These are phyloP conservation scores for Arbutus unedo DNA, from an alignment of 148 eudicot genomes.

Conservation along the genomic window DNA sequence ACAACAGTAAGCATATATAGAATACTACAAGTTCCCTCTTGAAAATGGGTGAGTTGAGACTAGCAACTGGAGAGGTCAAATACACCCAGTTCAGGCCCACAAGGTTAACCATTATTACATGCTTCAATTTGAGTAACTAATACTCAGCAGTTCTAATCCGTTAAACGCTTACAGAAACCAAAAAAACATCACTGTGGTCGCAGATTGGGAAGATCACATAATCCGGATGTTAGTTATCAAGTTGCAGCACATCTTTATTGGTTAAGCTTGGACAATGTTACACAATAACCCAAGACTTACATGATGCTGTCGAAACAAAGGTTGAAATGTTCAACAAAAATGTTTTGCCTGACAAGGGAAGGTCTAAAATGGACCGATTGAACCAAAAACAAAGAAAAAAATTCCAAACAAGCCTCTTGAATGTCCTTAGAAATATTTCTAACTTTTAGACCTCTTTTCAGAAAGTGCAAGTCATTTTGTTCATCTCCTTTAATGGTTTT, in stretches of 20 bases:
- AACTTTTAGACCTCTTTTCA: neutral
- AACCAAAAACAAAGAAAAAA: neutral
- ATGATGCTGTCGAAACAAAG: neutral
- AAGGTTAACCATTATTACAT: neutral
- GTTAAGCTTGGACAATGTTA: neutral
- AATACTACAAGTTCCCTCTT: neutral
- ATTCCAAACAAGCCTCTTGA: neutral
- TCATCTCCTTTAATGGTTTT: neutral
- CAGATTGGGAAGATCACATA: neutral
- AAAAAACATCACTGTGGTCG: neutral
- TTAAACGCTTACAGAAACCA: neutral
- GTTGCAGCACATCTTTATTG: neutral
- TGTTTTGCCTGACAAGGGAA: constrained; percentile 1
- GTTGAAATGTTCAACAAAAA: neutral
- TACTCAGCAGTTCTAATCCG: neutral
- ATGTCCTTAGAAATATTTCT: neutral
- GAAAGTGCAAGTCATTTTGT: neutral
- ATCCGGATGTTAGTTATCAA: neutral
- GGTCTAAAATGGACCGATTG: neutral
- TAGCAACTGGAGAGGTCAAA: neutral
- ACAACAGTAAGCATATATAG: neutral
- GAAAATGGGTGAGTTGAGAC: neutral
- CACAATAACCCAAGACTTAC: neutral
- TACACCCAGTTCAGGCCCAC: constrained; percentile 5
- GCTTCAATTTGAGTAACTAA: constrained; percentile 12